A percentile compares a stretch with the other conserved stretches of the same genome.
These are phyloP conservation scores for Apiospora hydei DNA, from an alignment of 2,329 filamentous ascomycete species.

Conservation along the genomic window DNA sequence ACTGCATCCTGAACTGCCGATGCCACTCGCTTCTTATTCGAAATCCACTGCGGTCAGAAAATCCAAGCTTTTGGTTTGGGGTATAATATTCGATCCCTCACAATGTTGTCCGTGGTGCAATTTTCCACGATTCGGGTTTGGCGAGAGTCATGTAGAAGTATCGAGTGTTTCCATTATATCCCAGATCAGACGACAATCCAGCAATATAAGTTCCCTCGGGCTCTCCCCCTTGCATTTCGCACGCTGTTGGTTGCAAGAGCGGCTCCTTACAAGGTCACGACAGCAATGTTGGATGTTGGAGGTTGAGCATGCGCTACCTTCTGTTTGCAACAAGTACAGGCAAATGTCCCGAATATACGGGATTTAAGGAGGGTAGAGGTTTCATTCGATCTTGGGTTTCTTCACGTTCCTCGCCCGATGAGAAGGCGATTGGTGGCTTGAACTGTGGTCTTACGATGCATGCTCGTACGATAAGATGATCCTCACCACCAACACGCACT, in stretches of 20 bases:
- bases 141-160: background rate
- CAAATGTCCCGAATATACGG: background rate
- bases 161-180: background rate
- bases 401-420: constrained; percentile 4
- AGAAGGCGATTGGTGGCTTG: constrained; percentile 8
- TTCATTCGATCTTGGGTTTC: background rate
- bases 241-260: background rate
- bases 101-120: background rate
- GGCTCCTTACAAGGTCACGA: background rate
- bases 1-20: background rate
- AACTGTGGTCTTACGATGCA: background rate
- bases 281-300: background rate
- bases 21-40: background rate
- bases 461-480: background rate
- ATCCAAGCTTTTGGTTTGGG: too few species aligned
- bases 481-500: background rate
- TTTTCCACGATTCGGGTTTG: background rate
- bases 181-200: background rate
- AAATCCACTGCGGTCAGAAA: too few species aligned
- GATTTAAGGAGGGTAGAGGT: background rate
- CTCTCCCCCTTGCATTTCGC: background rate
- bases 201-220: background rate
- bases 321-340: background rate
- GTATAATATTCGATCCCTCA: background rate
- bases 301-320: background rate